phyloP scores from a whole-genome alignment of 352 stramenopile species.

The Phytophthora pistaciae region DNA sequence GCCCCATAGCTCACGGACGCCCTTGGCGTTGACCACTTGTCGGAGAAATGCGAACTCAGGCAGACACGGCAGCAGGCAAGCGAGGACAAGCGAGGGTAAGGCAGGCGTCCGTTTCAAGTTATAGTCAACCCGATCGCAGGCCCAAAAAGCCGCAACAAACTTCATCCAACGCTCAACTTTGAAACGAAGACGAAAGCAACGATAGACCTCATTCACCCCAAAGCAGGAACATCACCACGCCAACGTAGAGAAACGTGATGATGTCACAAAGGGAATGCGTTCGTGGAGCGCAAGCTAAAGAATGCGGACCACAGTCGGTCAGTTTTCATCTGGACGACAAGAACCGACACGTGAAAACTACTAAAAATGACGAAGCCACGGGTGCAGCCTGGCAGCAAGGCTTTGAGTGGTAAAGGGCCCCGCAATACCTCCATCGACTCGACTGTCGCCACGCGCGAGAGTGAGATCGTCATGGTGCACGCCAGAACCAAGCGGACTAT shows the following conservation, averaged over 20 bases:
- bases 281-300: background rate
- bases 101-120: slow-evolving; percentile 28
- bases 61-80: background rate
- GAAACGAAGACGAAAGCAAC: slow-evolving; percentile 12
- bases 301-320: background rate
- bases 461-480: slow-evolving; percentile 6
- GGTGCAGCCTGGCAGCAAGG: background rate
- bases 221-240: background rate
- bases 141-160: slow-evolving; percentile 1
- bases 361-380: background rate
- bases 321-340: background rate
- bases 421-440: slow-evolving; percentile 5
- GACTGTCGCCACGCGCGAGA: slow-evolving; percentile 5
- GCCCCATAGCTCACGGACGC: slow-evolving; percentile 7
- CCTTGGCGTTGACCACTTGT: background rate
- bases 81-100: background rate
- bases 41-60: slow-evolving; percentile 13
- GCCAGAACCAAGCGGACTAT: slow-evolving; percentile 2
- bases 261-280: background rate
- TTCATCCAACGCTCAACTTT: slow-evolving; percentile 1
- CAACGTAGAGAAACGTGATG: background rate
- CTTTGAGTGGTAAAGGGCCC: background rate
- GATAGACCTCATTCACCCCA: background rate
- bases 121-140: slow-evolving; percentile 5
- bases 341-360: background rate